These are phyloP conservation scores for Apiotrichum akiyoshidainum DNA, from an alignment of 1,284 basidiomycete genomes.

Conservation along the genomic window DNA sequence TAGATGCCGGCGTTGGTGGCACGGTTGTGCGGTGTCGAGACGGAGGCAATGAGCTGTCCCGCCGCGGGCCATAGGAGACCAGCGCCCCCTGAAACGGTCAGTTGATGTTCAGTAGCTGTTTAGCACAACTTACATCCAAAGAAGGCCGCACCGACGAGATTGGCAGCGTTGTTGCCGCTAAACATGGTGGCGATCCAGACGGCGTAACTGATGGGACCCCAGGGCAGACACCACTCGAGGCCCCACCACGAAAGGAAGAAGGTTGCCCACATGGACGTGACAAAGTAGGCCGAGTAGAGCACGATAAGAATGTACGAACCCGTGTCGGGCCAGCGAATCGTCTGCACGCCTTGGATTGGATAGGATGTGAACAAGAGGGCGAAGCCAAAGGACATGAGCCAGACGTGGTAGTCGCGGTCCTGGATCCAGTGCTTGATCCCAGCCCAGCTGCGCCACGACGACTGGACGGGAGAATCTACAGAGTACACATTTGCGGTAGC, in stretches of 20 bases:
- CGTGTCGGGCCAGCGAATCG: slow-evolving; percentile 19
- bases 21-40: slow-evolving; percentile 17
- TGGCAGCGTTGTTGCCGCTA: slow-evolving; percentile 14
- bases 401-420: slow-evolving; percentile 19
- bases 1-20: slow-evolving; percentile 22
- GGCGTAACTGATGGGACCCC: slow-evolving; percentile 16
- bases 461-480: not conserved
- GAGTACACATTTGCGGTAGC: not conserved
- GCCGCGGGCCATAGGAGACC: slow-evolving; percentile 19
- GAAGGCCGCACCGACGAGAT: slow-evolving; percentile 19
- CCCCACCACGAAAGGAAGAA: slow-evolving; percentile 22
- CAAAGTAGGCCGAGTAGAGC: slow-evolving; percentile 17
- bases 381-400: slow-evolving; percentile 15
- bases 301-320: slow-evolving; percentile 22
- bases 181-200: slow-evolving; percentile 23
- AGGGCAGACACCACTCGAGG: slow-evolving; percentile 16
- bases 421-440: slow-evolving; percentile 7
- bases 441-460: not conserved
- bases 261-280: slow-evolving; percentile 20
- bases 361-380: slow-evolving; percentile 8
- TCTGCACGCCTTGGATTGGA: slow-evolving; percentile 21
- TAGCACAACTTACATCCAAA: slow-evolving; percentile 10
- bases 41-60: slow-evolving; percentile 17
- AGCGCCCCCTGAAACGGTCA: slow-evolving; percentile 7
- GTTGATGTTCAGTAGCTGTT: not conserved